phyloP scores from a whole-genome alignment of 116 monocot genomes.

The Papilionanthe hybrid region DNA sequence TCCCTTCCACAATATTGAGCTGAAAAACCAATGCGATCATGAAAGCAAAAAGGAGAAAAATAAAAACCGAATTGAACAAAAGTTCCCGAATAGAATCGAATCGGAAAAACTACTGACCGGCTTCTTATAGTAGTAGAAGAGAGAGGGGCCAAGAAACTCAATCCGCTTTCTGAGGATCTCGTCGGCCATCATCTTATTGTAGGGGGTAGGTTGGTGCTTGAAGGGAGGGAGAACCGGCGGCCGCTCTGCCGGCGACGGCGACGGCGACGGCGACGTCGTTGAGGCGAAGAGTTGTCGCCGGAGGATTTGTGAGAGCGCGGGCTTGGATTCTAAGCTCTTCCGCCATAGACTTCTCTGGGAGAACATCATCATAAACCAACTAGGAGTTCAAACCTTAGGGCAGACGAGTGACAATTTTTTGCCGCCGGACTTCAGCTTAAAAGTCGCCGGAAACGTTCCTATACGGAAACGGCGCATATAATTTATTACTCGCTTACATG shows the following conservation, averaged over 20 bases:
- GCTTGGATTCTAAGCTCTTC: constrained; percentile 18
- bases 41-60: not conserved
- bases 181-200: constrained; percentile 51
- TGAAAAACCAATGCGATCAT: constrained; percentile 14
- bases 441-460: not conserved
- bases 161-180: constrained; percentile 77
- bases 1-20: constrained; percentile 98
- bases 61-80: not conserved
- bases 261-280: constrained; percentile 12
- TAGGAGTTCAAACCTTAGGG: not conserved
- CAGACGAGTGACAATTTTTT: not conserved
- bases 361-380: not conserved
- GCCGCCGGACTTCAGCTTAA: not conserved
- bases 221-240: constrained; percentile 71
- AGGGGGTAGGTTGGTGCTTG: constrained; percentile 72
- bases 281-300: constrained; percentile 14
- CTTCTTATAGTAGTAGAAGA: constrained; percentile 90
- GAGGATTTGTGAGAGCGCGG: constrained; percentile 20
- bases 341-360: constrained; percentile 19
- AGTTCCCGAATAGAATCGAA: too few species aligned
- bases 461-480: too few species aligned
- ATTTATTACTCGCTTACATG: too few species aligned
- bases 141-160: constrained; percentile 72
- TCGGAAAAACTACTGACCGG: constrained; percentile 39
- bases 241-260: constrained; percentile 2